A percentile compares a stretch with the other conserved stretches of the same genome.
These are phyloP conservation scores for Inga leiocalycina DNA, from an alignment of 306 rosid species.

Conservation along the genomic window DNA sequence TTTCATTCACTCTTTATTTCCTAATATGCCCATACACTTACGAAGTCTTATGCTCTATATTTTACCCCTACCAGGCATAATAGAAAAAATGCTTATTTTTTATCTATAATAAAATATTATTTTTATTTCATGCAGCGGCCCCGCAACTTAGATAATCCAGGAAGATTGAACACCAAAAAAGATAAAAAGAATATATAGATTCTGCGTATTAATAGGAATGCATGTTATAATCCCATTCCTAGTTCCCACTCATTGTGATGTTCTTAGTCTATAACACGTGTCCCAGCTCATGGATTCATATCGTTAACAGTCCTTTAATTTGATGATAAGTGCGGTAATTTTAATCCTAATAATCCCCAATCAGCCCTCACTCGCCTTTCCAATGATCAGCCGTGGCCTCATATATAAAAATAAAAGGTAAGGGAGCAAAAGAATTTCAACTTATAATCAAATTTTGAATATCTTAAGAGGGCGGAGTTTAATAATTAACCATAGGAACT, in stretches of 20 bases:
- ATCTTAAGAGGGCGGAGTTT: neutral
- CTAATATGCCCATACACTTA: too few species aligned
- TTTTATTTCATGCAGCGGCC: neutral
- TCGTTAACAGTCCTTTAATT: neutral
- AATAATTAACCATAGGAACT: slow-evolving; percentile 8
- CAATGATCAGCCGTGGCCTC: slow-evolving; percentile 47
- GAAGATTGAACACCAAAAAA: neutral
- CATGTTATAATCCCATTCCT: neutral
- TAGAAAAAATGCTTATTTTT: too few species aligned
- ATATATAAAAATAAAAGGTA: slow-evolving; percentile 1
- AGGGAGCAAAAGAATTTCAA: neutral
- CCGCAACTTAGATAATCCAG: too few species aligned
- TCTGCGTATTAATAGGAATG: too few species aligned
- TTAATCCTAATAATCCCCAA: slow-evolving; percentile 32
- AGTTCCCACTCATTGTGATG: neutral
- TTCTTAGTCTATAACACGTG: neutral
- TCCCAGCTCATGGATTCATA: neutral
- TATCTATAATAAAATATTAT: too few species aligned
- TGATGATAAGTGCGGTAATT: neutral
- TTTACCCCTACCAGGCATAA: too few species aligned
- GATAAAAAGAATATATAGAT: neutral
- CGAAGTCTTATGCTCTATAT: too few species aligned
- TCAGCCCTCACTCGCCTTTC: slow-evolving; percentile 28
- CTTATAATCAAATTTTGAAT: neutral
- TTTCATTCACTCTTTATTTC: too few species aligned